Base-by-base conservation (phyloP, 208 protist species). In the Novymonas esmeraldas region DNA sequence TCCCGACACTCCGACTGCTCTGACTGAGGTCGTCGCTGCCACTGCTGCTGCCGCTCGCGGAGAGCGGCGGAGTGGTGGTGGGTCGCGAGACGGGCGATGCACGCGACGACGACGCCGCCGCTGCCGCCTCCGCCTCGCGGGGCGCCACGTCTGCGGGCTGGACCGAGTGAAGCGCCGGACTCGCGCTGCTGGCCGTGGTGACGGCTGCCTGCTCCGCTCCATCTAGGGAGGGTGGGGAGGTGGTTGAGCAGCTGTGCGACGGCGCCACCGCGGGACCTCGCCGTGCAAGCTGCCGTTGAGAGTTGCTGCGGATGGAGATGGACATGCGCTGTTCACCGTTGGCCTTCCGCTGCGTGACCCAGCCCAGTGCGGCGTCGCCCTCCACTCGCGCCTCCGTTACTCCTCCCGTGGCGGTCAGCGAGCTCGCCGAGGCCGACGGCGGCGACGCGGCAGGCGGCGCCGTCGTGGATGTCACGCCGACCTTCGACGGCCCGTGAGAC, bases 261-360 rank as follows among this genome's bases (percentile, higher is more conserved):
- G n/a, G n/a, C n/a, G n/a, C n/a, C n/a, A n/a, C n/a, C n/a, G n/a
- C n/a, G n/a, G n/a, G n/a, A n/a, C n/a, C 42, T 16, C 62, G 70
- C 1, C 70, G 73, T 18, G 61, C 68, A 13, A 58, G 64, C 26
- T 54, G 70, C 2, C 80, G 76, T 44, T 64, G 65, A 11, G 70
- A 44, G 0, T 46, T 49, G 33, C 83, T 86, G 31, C 86, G 82
- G 46, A 92, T 92, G 0, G 83, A 86, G 26, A 92, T 80, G 11
- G 86, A 89, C 86, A 92, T 92, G 16, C 70, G 60, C 56, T 61
- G 68, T 56, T 64, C 69, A 0, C 62, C 64, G 34, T 64, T 76
- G 36, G 58, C 41, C 61, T 76, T 76, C 6, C 42, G 62, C 34
- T 33, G 31, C 13, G 63, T 61, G 24, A 77, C 63, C 71, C 71